Conservation (phyloP, 1,284 basidiomycete genomes). For the Trametes sp. region DNA sequence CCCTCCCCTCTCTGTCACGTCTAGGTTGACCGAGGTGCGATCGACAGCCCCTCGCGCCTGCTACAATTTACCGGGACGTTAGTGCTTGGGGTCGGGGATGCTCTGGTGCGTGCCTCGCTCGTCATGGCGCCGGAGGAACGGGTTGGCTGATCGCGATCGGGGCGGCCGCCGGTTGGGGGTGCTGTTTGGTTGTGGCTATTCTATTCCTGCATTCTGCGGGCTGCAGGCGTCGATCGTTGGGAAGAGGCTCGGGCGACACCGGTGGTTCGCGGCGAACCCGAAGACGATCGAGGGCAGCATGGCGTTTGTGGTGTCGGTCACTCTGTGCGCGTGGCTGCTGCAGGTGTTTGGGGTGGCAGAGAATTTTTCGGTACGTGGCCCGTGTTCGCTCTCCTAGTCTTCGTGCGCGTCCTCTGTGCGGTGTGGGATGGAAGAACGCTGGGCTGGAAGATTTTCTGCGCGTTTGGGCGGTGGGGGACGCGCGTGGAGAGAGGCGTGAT, state of each 20-base stretch:
- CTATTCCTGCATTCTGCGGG: constrained; percentile 50
- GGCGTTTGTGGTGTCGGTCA: constrained; percentile 82
- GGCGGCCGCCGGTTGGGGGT: not conserved
- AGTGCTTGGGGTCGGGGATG: constrained; percentile 92
- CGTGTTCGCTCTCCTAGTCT: not conserved
- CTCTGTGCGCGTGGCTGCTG: constrained; percentile 73
- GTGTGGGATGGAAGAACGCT: not conserved
- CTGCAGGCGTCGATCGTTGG: constrained; percentile 90
- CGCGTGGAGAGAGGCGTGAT: constrained; percentile 1
- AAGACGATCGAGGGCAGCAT: constrained; percentile 94
- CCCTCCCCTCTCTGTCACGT: not conserved
- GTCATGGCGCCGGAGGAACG: not conserved
- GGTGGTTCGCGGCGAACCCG: constrained; percentile 84
- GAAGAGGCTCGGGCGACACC: constrained; percentile 77
- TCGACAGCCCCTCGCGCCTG: constrained; percentile 68
- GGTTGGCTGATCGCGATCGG: constrained; percentile 1
- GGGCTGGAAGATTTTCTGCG: not conserved
- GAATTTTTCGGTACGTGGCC: constrained; percentile 72
- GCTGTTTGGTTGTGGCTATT: not conserved
- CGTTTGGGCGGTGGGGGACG: not conserved
- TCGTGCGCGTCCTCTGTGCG: not conserved
- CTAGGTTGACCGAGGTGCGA: not conserved
- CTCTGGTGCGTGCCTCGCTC: constrained; percentile 65
- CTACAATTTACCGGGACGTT: constrained; percentile 92
- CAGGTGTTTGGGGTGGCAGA: constrained; percentile 75